Conservation (phyloP, 2,329 filamentous ascomycete genomes). For the Epichloe brachyelytri region DNA sequence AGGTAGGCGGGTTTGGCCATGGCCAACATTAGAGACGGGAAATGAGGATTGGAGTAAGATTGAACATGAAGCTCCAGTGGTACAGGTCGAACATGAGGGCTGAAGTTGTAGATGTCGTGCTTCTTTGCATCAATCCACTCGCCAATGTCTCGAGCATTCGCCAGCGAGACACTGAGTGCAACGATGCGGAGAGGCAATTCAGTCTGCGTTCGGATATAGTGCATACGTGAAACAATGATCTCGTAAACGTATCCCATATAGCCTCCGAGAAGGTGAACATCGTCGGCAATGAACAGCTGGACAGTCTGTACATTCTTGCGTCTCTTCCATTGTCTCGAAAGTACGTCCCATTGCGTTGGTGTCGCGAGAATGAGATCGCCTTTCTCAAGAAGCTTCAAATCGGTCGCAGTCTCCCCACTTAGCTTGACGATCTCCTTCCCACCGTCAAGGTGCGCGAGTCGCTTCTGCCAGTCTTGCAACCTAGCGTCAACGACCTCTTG, state of each 20-base stretch:
- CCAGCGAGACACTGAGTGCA: conserved; percentile 79
- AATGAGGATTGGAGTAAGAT: conserved; percentile 90
- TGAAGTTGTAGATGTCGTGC: conserved; percentile 98
- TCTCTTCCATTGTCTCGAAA: conserved; percentile 92
- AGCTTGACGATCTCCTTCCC: conserved; percentile 88
- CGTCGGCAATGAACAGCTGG: conserved; percentile 85
- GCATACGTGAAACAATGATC: conserved; percentile 94
- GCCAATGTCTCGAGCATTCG: conserved; percentile 86
- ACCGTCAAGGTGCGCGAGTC: conserved; percentile 58
- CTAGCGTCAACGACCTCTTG: conserved; percentile 82
- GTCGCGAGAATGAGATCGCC: conserved; percentile 88
- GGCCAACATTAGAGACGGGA: conserved; percentile 94
- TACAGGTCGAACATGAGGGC: conserved; percentile 75
- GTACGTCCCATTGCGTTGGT: conserved; percentile 86
- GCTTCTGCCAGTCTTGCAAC: conserved; percentile 72
- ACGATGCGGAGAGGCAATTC: conserved; percentile 77
- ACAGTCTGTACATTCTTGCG: conserved; percentile 90
- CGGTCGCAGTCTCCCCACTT: conserved; percentile 81
- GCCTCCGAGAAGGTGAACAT: conserved; percentile 85
- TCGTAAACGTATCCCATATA: conserved; percentile 84
- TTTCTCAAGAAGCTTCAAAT: conserved; percentile 75
- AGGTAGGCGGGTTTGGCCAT: conserved; percentile 94
- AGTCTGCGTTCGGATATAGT: conserved; percentile 82
- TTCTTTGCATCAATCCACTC: conserved; percentile 98
- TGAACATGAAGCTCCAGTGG: conserved; percentile 91